A percentile compares a stretch with the other conserved stretches of the same genome.
These are phyloP conservation scores for Nakazawaea laoshanensis DNA, from an alignment of 805 yeast species.

Conservation along the genomic window DNA sequence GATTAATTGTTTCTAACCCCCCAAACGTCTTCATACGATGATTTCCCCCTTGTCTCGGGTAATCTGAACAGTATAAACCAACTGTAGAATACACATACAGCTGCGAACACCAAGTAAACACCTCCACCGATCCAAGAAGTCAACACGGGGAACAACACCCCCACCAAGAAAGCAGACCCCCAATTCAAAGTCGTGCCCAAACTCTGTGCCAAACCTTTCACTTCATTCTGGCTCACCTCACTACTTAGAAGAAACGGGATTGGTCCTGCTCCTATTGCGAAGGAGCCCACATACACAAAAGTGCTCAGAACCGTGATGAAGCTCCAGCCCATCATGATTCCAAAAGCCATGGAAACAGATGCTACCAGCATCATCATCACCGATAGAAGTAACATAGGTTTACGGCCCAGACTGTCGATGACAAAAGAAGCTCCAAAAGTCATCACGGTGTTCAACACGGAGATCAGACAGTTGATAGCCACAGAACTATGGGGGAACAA, in stretches of 20 bases:
- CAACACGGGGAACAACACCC: constrained; percentile 71
- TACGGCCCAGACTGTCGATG: constrained; percentile 73
- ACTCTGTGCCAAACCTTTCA: constrained; percentile 83
- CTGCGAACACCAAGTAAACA: constrained; percentile 67
- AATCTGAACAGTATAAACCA: constrained; percentile 36
- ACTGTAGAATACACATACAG: constrained; percentile 41
- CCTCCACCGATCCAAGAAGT: constrained; percentile 64
- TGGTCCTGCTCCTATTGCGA: constrained; percentile 77
- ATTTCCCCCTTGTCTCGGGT: constrained; percentile 73
- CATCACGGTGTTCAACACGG: constrained; percentile 63
- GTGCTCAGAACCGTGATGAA: constrained; percentile 53
- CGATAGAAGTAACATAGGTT: constrained; percentile 60
- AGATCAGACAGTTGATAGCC: constrained; percentile 65
- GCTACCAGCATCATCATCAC: constrained; percentile 60
- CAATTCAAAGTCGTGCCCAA: constrained; percentile 89
- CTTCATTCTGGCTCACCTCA: constrained; percentile 78
- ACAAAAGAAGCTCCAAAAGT: constrained; percentile 69
- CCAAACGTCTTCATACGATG: constrained; percentile 66
- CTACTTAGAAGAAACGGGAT: constrained; percentile 86
- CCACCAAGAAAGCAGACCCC: constrained; percentile 80
- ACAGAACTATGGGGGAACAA: constrained; percentile 68
- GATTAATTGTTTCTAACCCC: constrained; percentile 2
- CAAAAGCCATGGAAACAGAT: constrained; percentile 55
- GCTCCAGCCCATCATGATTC: constrained; percentile 44
- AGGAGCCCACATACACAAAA: constrained; percentile 67